Conservation (phyloP, 2,329 filamentous ascomycete species). For the Dothideomycetes sp. region DNA sequence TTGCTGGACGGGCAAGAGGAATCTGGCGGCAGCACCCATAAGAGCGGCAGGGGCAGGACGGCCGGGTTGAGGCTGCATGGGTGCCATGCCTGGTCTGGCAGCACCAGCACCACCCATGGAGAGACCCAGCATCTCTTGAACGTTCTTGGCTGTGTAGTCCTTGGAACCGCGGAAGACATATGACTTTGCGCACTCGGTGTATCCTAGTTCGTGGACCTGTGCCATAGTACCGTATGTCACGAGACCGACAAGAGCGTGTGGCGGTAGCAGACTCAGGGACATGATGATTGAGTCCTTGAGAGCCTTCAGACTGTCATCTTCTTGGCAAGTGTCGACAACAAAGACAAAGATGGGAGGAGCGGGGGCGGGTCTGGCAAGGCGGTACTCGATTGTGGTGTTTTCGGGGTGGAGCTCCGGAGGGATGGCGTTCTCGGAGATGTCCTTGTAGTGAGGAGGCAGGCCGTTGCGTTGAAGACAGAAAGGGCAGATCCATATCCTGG, state of each 20-base stretch:
- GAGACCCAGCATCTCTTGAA: conserved; percentile 97
- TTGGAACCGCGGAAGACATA: conserved; percentile 98
- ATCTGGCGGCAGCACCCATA: conserved; percentile 75
- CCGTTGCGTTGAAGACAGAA: conserved; percentile 80
- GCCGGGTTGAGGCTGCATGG: conserved; percentile 59
- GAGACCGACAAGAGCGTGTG: conserved; percentile 71
- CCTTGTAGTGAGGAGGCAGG: conserved; percentile 78
- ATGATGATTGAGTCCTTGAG: conserved; percentile 80
- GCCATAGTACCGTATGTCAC: conserved; percentile 92
- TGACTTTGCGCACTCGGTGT: conserved; percentile 95
- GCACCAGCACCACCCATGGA: conserved; percentile 47
- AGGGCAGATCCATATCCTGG: conserved; percentile 79
- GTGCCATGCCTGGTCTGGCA: conserved; percentile 62
- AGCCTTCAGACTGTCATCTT: conserved; percentile 74
- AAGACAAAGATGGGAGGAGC: conserved; percentile 79
- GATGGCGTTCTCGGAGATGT: conserved; percentile 74
- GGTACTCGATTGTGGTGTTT: conserved; percentile 86
- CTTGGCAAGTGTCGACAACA: conserved; percentile 80
- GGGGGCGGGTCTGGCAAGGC: conserved; percentile 71
- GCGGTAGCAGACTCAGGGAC: conserved; percentile 72
- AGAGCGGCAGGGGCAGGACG: conserved; percentile 52
- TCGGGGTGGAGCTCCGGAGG: conserved; percentile 72
- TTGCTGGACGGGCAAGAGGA: conserved; percentile 87
- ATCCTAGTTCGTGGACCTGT: conserved; percentile 96
- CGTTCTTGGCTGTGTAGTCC: conserved; percentile 95